These are phyloP conservation scores for Amphicarpaea edgeworthii DNA, from an alignment of 306 rosid genomes.

Conservation along the genomic window DNA sequence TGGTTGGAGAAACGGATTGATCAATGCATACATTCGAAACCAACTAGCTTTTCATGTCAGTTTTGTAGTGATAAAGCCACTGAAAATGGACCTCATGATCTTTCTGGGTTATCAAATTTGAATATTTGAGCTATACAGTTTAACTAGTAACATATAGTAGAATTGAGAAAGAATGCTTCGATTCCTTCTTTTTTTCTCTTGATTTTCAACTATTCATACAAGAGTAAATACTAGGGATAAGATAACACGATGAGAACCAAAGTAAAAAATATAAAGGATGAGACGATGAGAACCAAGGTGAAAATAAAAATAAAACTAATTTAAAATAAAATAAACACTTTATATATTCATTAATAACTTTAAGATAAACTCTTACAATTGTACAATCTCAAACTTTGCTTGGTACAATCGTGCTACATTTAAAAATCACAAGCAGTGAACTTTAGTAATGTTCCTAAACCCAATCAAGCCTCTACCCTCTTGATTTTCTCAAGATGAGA, in stretches of 20 bases:
- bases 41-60: constrained; percentile 65
- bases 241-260: background rate
- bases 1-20: constrained; percentile 72
- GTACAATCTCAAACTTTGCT: background rate
- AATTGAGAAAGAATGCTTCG: constrained; percentile 5
- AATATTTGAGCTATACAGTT: constrained; percentile 38
- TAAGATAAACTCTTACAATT: background rate
- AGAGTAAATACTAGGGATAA: background rate
- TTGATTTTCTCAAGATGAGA: constrained; percentile 63
- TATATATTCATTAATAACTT: background rate
- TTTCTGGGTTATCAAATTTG: constrained; percentile 46
- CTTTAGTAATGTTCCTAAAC: background rate
- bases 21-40: constrained; percentile 57
- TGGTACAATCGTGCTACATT: no score
- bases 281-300: no score
- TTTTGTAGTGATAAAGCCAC: constrained; percentile 55
- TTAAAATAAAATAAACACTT: background rate
- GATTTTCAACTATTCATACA: background rate
- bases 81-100: constrained; percentile 44
- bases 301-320: no score
- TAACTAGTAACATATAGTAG: constrained; percentile 12
- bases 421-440: background rate
- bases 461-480: constrained; percentile 56
- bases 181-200: background rate
- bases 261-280: background rate